phyloP scores from a whole-genome alignment of 768 basidiomycete genomes.

The Lentinula detonsa region DNA sequence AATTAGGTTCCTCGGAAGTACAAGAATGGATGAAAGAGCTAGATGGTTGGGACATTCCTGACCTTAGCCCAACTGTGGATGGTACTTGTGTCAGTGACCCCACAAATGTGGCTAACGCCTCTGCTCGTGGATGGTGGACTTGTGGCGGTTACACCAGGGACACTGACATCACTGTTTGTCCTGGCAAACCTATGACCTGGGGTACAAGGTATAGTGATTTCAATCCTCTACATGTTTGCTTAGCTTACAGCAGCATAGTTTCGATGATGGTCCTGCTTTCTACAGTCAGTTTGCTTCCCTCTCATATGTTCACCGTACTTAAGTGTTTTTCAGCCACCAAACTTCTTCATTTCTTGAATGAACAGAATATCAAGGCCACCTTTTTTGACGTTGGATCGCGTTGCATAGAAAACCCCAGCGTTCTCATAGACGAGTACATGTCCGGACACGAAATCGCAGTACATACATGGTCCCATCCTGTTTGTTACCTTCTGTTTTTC shows the following conservation, averaged over 20 bases:
- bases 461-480: conserved; percentile 89
- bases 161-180: conserved; percentile 64
- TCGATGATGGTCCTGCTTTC: conserved; percentile 82
- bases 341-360: conserved; percentile 64
- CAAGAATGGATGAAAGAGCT: conserved; percentile 71
- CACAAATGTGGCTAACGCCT: conserved; percentile 45
- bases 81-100: conserved; percentile 66
- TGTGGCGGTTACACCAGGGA: conserved; percentile 66
- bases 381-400: conserved; percentile 92
- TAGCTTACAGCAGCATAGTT: conserved; percentile 29
- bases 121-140: conserved; percentile 85
- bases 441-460: conserved; percentile 74
- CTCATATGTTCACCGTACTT: conserved; percentile 39
- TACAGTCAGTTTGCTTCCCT: conserved; percentile 51
- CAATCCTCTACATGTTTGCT: background rate
- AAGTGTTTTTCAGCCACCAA: conserved; percentile 24
- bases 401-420: conserved; percentile 67
- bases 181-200: conserved; percentile 58
- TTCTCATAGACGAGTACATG: conserved; percentile 80
- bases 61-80: conserved; percentile 53
- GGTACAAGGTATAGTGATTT: conserved; percentile 48
- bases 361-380: conserved; percentile 65
- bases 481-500: conserved; percentile 17
- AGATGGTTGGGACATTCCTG: conserved; percentile 63
- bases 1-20: conserved; percentile 54